Percentiles rank a stretch among this genome's conserved stretches.
phyloP scores from a whole-genome alignment of 192 early-diverging fungal genomes.

The Coemansia sp. region DNA sequence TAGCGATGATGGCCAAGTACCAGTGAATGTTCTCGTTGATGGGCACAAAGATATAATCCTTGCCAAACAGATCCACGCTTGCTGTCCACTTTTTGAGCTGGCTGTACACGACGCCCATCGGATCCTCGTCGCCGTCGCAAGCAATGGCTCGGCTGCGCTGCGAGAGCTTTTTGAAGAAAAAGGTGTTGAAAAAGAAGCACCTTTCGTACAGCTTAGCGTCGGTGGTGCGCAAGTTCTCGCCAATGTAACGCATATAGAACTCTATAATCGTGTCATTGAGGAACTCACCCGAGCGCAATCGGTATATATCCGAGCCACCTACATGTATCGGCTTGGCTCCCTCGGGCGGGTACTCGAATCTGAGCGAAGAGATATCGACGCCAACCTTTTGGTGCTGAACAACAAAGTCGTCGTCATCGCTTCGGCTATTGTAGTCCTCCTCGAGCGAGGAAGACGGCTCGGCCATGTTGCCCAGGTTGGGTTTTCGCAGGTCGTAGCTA shows the following conservation, averaged over 20 bases:
- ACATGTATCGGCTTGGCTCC: slow-evolving; percentile 63
- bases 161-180: slow-evolving; percentile 79
- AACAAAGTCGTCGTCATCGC: slow-evolving; percentile 20
- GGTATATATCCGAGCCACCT: slow-evolving; percentile 59
- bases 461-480: neutral
- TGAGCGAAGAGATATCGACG: slow-evolving; percentile 17
- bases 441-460: slow-evolving; percentile 2
- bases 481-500: slow-evolving; percentile 23
- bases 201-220: slow-evolving; percentile 53
- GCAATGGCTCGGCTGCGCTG: slow-evolving; percentile 14
- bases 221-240: slow-evolving; percentile 37
- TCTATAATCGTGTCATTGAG: slow-evolving; percentile 91
- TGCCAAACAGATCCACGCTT: slow-evolving; percentile 72
- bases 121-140: slow-evolving; percentile 7
- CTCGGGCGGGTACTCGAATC: slow-evolving; percentile 55
- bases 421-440: neutral
- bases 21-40: slow-evolving; percentile 91
- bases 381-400: slow-evolving; percentile 15
- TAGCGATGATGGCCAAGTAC: slow-evolving; percentile 81
- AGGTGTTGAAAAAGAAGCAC: slow-evolving; percentile 81
- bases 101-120: slow-evolving; percentile 55
- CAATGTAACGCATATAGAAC: slow-evolving; percentile 72
- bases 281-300: slow-evolving; percentile 72
- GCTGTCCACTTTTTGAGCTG: slow-evolving; percentile 78
- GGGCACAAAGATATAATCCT: slow-evolving; percentile 77